Conservation (phyloP, 352 stramenopile genomes). For the Elongisporangium anandrum region DNA sequence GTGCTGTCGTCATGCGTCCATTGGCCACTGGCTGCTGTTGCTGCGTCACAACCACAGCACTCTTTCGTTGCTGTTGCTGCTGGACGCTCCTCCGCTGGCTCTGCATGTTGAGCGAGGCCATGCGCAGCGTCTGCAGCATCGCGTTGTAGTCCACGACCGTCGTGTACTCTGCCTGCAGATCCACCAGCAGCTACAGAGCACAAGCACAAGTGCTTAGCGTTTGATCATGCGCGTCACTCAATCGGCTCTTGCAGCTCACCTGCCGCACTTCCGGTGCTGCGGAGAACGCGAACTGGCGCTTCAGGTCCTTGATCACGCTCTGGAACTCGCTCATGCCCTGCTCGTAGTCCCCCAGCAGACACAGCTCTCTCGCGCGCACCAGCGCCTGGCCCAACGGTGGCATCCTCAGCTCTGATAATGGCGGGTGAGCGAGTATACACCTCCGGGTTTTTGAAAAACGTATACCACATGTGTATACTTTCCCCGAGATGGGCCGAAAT, state of each 20-base stretch:
- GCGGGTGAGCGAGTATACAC: not conserved
- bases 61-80: slow-evolving; percentile 9
- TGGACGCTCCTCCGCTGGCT: slow-evolving; percentile 17
- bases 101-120: slow-evolving; percentile 19
- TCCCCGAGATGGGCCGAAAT: not conserved
- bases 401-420: slow-evolving; percentile 1
- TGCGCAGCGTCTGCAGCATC: slow-evolving; percentile 30
- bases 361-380: slow-evolving; percentile 55
- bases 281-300: slow-evolving; percentile 21
- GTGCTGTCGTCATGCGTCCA: slow-evolving; percentile 2
- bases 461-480: not conserved
- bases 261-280: slow-evolving; percentile 22
- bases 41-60: slow-evolving; percentile 1
- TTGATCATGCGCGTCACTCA: not conserved
- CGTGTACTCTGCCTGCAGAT: slow-evolving; percentile 47
- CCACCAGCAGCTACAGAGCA: slow-evolving; percentile 26
- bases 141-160: slow-evolving; percentile 41
- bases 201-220: too few species aligned
- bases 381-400: slow-evolving; percentile 21
- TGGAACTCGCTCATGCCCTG: slow-evolving; percentile 37
- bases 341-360: slow-evolving; percentile 60
- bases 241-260: slow-evolving; percentile 12
- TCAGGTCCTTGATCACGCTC: slow-evolving; percentile 22
- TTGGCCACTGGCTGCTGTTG: slow-evolving; percentile 4
- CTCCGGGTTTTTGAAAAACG: not conserved